A percentile compares a stretch with the other conserved stretches of the same genome.
phyloP scores from a whole-genome alignment of 148 eudicot species.

The Vaccinium corymbosum region DNA sequence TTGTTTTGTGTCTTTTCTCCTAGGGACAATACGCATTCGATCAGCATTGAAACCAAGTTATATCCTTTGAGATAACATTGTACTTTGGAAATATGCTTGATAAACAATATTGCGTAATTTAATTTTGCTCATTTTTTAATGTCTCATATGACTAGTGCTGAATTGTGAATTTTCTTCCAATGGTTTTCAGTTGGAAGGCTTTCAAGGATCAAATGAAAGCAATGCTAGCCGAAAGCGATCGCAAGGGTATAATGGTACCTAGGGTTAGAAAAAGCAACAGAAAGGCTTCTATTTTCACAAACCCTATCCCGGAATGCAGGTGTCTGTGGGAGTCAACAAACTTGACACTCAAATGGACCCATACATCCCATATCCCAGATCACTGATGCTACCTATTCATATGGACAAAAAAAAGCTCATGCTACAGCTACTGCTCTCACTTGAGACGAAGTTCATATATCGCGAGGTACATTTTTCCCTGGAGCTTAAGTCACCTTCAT shows the following conservation, averaged over 20 bases:
- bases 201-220: conserved; percentile 57
- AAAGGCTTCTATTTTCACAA: conserved; percentile 53
- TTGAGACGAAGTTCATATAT: background rate
- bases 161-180: background rate
- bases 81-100: background rate
- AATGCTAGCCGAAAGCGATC: conserved; percentile 78
- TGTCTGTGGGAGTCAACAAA: conserved; percentile 60
- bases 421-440: background rate
- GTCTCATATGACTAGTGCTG: background rate
- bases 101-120: background rate
- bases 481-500: background rate
- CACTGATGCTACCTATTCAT: background rate
- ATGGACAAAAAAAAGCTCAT: background rate
- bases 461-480: background rate
- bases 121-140: background rate
- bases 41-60: background rate
- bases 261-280: conserved; percentile 52
- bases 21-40: background rate
- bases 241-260: conserved; percentile 67
- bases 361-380: conserved; percentile 21
- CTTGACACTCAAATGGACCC: conserved; percentile 32
- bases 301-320: conserved; percentile 76
- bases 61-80: background rate
- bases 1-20: background rate
- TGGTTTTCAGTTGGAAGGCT: conserved; percentile 59